A percentile compares a stretch with the other conserved stretches of the same genome.
phyloP scores from a whole-genome alignment of 768 basidiomycete genomes.

The Agrocybe pediades region DNA sequence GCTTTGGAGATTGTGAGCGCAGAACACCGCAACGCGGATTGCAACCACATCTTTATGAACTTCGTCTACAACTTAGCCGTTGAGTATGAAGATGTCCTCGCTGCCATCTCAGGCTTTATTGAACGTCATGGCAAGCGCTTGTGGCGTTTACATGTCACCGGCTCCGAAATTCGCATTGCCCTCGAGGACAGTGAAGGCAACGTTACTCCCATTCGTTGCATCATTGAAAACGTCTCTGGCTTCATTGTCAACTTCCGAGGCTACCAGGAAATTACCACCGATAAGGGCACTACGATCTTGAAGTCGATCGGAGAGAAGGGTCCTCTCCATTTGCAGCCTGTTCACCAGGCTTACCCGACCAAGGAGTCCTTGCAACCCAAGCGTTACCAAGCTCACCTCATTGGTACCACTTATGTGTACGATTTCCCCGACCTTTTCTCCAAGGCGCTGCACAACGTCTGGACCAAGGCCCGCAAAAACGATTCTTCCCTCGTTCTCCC shows the following conservation, averaged over 20 bases:
- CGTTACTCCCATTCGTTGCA: slow-evolving; percentile 92
- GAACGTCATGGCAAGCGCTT: slow-evolving; percentile 97
- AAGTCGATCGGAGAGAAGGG: slow-evolving; percentile 99
- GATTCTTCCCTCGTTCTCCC: slow-evolving; percentile 74
- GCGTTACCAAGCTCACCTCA: slow-evolving; percentile 97
- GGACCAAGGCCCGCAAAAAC: slow-evolving; percentile 69
- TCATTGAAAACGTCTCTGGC: slow-evolving; percentile 98
- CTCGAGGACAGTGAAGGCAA: slow-evolving; percentile 96
- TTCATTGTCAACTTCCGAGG: slow-evolving; percentile 99
- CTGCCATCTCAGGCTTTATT: slow-evolving; percentile 98
- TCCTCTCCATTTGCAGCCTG: slow-evolving; percentile 93
- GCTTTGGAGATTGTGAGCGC: slow-evolving; percentile 93
- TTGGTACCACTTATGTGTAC: slow-evolving; percentile 98
- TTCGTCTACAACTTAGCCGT: slow-evolving; percentile 97
- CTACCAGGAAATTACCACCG: slow-evolving; percentile 97
- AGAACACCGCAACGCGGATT: slow-evolving; percentile 89
- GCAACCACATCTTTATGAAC: slow-evolving; percentile 99
- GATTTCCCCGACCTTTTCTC: slow-evolving; percentile 99
- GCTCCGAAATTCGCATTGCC: slow-evolving; percentile 94
- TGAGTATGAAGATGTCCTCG: slow-evolving; percentile 94
- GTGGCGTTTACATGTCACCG: slow-evolving; percentile 97
- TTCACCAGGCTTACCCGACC: slow-evolving; percentile 90
- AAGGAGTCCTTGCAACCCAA: slow-evolving; percentile 98
- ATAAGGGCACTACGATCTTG: slow-evolving; percentile 92
- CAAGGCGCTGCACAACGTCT: slow-evolving; percentile 92